phyloP scores from a whole-genome alignment of 495 filamentous ascomycete species.

The Pyrenopolyporus hunteri region DNA sequence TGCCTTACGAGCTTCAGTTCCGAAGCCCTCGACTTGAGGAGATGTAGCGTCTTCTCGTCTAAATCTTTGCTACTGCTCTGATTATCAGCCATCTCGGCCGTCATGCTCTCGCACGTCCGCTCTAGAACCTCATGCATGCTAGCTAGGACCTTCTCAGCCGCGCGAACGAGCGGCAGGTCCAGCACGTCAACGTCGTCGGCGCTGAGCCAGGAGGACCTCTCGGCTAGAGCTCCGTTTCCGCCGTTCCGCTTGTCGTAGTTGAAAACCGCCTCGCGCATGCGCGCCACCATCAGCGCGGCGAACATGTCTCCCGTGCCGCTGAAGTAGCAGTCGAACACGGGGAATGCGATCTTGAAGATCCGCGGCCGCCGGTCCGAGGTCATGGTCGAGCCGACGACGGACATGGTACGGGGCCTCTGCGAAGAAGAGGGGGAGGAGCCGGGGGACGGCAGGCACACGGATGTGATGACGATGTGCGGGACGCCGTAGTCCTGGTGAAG shows the following conservation, averaged over 20 bases:
- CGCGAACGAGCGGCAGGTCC: constrained; percentile 79
- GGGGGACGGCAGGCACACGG: constrained; percentile 61
- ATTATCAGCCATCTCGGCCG: constrained; percentile 39
- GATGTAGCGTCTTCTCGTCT: constrained; percentile 65
- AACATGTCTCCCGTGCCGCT: constrained; percentile 99
- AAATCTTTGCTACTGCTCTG: constrained; percentile 45
- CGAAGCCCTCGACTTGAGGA: constrained; percentile 74
- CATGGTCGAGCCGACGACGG: constrained; percentile 79
- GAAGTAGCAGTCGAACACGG: constrained; percentile 89
- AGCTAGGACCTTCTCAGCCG: constrained; percentile 85
- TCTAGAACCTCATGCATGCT: constrained; percentile 88
- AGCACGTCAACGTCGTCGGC: constrained; percentile 68
- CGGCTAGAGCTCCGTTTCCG: constrained; percentile 51
- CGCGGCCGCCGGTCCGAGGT: constrained; percentile 68
- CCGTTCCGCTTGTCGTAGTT: constrained; percentile 7
- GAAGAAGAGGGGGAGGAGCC: constrained; percentile 38
- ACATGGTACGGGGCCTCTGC: constrained; percentile 57
- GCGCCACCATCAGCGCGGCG: constrained; percentile 83
- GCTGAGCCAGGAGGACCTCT: constrained; percentile 68
- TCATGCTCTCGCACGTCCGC: constrained; percentile 73
- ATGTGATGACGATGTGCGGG: constrained; percentile 94
- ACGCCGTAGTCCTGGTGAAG: constrained; percentile 78
- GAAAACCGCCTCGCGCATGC: constrained; percentile 81
- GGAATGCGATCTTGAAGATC: constrained; percentile 82
- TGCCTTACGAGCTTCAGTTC: constrained; percentile 83